phyloP scores from a whole-genome alignment of 805 yeast genomes.

The Ogataea methylovora region DNA sequence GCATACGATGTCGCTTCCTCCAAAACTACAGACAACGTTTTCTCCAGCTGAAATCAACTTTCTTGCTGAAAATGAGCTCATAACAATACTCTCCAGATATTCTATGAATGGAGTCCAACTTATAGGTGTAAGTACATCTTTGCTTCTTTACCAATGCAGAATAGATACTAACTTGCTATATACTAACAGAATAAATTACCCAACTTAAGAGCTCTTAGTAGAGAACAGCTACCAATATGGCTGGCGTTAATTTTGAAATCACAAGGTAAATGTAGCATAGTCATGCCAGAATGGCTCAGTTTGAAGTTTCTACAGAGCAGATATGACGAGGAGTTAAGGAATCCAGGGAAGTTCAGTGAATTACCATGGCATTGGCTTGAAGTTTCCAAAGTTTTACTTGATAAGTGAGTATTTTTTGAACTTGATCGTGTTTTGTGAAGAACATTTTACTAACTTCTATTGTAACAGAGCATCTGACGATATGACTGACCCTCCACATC shows the following conservation, averaged over 20 bases:
- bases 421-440: not conserved
- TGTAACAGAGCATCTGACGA: constrained; percentile 62
- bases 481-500: constrained; percentile 63
- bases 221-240: constrained; percentile 78
- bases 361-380: constrained; percentile 92
- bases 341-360: constrained; percentile 52
- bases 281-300: constrained; percentile 81
- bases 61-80: constrained; percentile 71
- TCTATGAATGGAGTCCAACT: constrained; percentile 56
- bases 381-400: constrained; percentile 58
- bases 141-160: constrained; percentile 1
- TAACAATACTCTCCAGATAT: constrained; percentile 75
- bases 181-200: constrained; percentile 41
- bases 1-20: constrained; percentile 56
- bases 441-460: constrained; percentile 1
- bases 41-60: constrained; percentile 76
- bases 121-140: constrained; percentile 52
- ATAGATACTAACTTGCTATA: not conserved
- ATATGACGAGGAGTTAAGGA: constrained; percentile 59
- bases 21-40: constrained; percentile 43
- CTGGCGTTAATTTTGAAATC: constrained; percentile 73
- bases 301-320: constrained; percentile 42
- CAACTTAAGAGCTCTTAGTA: constrained; percentile 54
- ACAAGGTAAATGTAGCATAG: constrained; percentile 79
- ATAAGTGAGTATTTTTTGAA: constrained; percentile 12